Evolutionary conservation across 805 yeast genomes (phyloP), one percentile per base, ranked within the genome.

Genomic region (Pichia manshurica): DNA sequence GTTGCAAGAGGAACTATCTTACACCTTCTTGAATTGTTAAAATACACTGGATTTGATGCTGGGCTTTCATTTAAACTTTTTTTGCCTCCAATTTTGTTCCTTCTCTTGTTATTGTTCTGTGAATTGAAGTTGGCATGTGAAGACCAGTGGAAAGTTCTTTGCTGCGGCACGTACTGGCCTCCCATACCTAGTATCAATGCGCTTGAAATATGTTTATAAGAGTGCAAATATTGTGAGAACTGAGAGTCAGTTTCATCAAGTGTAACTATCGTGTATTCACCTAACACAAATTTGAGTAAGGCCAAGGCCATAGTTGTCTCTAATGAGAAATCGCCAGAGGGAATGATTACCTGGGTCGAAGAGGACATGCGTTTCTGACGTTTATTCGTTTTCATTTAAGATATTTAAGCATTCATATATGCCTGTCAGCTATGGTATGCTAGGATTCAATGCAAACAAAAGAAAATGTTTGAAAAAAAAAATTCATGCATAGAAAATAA

Each of bases 1-100:
- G 95, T 84, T 19, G 93, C 82, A 53, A 91, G 37, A 12, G 36
- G 46, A 1, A 39, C 44, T n/a, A 45, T 3, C 22, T 45, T 39
- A 21, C 44, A n/a, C 21, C 48, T 20, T 39, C 17, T 33, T 1
- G 48, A 32, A 32, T 45, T 44, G 16, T 45, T 45, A 19, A 45
- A 45, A 25, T 45, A 39, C 3, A 31, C 20, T 7, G 25, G 37
- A 13, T 3, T 5, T 3, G 20, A n/a, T 21, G 31, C 3, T 5
- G 9, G 6, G 16, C 25, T 4, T 22, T 39, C 16, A 23, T 19
- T 20, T n/a, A 28, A 7, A 4, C n/a, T 29, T 29, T 20, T 29
- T 19, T 20, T 8, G 20, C 37, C 21, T 9, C 13, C 20, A 3
- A n/a, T 39, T 23, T 23, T 33, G 1, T 39, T 33, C 6, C 32